Conservation (phyloP, 1,284 basidiomycete genomes). For the Porodaedalea pini region DNA sequence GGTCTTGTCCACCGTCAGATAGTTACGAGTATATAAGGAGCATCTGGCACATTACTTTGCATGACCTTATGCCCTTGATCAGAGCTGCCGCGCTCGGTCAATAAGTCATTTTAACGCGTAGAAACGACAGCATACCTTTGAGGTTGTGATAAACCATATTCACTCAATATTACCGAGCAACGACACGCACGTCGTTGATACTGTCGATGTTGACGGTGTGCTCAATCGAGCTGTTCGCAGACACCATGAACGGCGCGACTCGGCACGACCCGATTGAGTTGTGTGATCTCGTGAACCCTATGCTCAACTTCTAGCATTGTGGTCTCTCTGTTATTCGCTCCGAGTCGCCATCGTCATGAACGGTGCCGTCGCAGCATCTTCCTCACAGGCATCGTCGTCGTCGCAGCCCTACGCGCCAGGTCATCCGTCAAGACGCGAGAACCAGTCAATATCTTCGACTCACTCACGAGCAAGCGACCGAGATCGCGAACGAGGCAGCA, state of each 20-base stretch:
- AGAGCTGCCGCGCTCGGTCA: conserved; percentile 54
- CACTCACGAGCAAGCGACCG: conserved; percentile 31
- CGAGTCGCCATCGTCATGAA: conserved; percentile 1
- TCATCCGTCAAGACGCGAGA: conserved; percentile 44
- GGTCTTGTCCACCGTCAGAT: conserved; percentile 59
- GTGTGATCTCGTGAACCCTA: not conserved
- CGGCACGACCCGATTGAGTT: not conserved
- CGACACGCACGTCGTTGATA: not conserved
- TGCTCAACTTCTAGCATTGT: not conserved
- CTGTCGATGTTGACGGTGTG: not conserved
- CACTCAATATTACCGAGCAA: not conserved
- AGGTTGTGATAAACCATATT: conserved; percentile 88
- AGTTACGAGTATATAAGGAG: conserved; percentile 11
- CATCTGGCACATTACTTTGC: conserved; percentile 60
- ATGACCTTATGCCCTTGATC: conserved; percentile 91
- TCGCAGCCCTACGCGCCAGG: not conserved
- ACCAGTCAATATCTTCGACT: conserved; percentile 41
- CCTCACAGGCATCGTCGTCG: conserved; percentile 5
- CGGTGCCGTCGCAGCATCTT: not conserved
- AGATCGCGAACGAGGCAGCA: conserved; percentile 27
- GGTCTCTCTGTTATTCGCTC: not conserved
- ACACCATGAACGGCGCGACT: not conserved
- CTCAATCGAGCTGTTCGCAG: not conserved
- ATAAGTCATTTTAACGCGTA: not conserved
- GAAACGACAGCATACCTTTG: conserved; percentile 58